Conservation (phyloP, 2,329 filamentous ascomycete species). For the Ophiostoma triangulosporum region DNA sequence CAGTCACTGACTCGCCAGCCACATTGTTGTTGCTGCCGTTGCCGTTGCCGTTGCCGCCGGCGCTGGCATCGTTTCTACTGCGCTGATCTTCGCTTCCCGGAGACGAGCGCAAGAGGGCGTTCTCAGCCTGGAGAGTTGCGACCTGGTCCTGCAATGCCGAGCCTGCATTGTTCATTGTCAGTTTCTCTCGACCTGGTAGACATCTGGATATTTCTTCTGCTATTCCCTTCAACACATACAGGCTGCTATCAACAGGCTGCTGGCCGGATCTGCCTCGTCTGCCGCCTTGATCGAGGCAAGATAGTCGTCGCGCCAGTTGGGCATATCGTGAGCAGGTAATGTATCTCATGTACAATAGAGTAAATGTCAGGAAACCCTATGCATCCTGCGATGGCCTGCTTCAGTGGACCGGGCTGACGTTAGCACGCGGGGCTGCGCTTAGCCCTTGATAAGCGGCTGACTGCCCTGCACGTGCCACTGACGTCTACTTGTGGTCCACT, state of each 20-base stretch:
- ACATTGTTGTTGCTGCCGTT: conserved; percentile 18
- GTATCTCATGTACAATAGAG: too few relatives aligned
- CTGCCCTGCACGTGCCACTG: conserved; percentile 7
- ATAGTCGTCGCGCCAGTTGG: conserved; percentile 73
- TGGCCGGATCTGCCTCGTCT: conserved; percentile 48
- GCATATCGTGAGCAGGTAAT: conserved; percentile 27
- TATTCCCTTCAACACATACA: conserved; percentile 41
- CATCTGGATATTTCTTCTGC: too few relatives aligned
- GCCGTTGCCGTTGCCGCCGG: conserved; percentile 2
- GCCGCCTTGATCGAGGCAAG: conserved; percentile 60
- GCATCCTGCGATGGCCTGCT: too few relatives aligned
- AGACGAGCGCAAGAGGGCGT: conserved; percentile 16
- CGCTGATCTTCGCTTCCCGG: conserved; percentile 1
- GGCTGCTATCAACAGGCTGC: conserved; percentile 58
- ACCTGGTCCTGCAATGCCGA: conserved; percentile 54
- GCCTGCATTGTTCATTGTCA: conserved; percentile 28
- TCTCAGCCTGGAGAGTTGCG: conserved; percentile 47
- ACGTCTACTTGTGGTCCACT: not conserved
- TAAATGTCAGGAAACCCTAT: too few relatives aligned
- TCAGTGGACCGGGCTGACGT: not conserved
- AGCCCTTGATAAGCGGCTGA: not conserved
- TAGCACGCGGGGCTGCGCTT: not conserved
- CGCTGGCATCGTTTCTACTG: not conserved
- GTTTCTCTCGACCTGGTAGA: too few relatives aligned
- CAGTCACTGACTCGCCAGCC: not conserved